These are phyloP conservation scores for Trametes gibbosa DNA, from an alignment of 768 basidiomycete species.

Conservation along the genomic window DNA sequence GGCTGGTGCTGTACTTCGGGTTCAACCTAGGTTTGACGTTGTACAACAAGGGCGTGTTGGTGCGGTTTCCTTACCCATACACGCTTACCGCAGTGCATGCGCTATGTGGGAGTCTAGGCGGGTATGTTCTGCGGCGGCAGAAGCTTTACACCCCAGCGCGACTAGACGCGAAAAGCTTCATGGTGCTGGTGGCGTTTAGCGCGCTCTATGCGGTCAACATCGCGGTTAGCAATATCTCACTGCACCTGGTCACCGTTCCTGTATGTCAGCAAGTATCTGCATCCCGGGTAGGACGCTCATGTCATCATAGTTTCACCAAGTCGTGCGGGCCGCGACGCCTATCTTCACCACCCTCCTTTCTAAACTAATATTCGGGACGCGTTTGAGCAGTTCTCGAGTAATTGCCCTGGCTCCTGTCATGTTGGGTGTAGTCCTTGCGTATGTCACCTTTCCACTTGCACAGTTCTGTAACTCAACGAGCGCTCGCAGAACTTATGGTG, in stretches of 20 bases:
- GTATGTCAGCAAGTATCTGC: slow-evolving; percentile 43
- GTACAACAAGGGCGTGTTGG: slow-evolving; percentile 92
- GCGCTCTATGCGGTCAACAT: slow-evolving; percentile 92
- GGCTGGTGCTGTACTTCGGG: slow-evolving; percentile 81
- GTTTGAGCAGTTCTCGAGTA: slow-evolving; percentile 60
- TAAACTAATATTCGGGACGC: slow-evolving; percentile 58
- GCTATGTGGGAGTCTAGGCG: slow-evolving; percentile 80
- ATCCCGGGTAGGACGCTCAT: background rate
- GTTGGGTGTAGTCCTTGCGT: slow-evolving; percentile 90
- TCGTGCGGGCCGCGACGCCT: slow-evolving; percentile 89
- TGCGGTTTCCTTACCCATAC: slow-evolving; percentile 94
- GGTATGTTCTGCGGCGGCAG: slow-evolving; percentile 57
- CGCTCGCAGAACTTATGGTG: slow-evolving; percentile 78
- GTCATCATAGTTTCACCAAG: slow-evolving; percentile 83
- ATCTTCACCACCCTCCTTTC: slow-evolving; percentile 88
- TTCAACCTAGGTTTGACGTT: slow-evolving; percentile 92
- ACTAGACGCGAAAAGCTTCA: slow-evolving; percentile 48
- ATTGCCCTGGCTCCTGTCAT: slow-evolving; percentile 82
- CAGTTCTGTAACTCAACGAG: background rate
- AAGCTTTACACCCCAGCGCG: slow-evolving; percentile 59
- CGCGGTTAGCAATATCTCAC: slow-evolving; percentile 87
- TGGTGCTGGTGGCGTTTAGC: slow-evolving; percentile 78
- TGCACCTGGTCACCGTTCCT: slow-evolving; percentile 86
- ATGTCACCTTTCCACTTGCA: slow-evolving; percentile 27
- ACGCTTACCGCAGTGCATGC: slow-evolving; percentile 92